Evolutionary conservation across 768 basidiomycete genomes (phyloP).

Genomic region (Xerocomus spinulosus): DNA sequence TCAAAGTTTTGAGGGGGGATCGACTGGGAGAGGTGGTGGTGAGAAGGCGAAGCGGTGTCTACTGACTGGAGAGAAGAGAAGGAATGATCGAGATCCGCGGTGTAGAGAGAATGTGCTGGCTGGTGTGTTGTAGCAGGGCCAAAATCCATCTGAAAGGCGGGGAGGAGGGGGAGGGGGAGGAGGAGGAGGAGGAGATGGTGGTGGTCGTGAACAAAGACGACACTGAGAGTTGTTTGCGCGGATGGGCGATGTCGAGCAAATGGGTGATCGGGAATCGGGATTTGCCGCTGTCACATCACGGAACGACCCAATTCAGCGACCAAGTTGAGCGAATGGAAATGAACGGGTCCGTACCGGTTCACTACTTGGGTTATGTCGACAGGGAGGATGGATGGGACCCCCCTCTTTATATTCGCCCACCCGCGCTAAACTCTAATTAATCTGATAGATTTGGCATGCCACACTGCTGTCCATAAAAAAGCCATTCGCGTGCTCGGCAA

Average conservation of each 20-base stretch:
- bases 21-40: conserved; percentile 31
- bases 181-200: conserved; percentile 28
- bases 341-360: conserved; percentile 30
- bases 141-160: conserved; percentile 54
- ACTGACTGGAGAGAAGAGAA: conserved; percentile 45
- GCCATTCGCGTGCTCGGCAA: conserved; percentile 28
- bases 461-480: too few species aligned
- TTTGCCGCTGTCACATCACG: conserved; percentile 43
- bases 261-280: conserved; percentile 55
- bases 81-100: conserved; percentile 53
- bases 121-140: conserved; percentile 34
- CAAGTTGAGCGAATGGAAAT: conserved; percentile 11
- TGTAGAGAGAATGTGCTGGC: conserved; percentile 40
- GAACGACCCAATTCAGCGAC: conserved; percentile 41
- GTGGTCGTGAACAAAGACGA: conserved; percentile 37
- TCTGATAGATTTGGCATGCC: too few species aligned
- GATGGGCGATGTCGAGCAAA: conserved; percentile 36
- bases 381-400: conserved; percentile 2
- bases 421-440: conserved; percentile 30
- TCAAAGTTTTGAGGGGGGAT: conserved; percentile 43
- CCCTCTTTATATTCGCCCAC: conserved; percentile 29
- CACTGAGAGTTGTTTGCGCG: conserved; percentile 25
- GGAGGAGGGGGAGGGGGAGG: conserved; percentile 28
- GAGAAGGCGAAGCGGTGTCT: conserved; percentile 36
- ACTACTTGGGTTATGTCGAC: background rate